phyloP scores from a whole-genome alignment of 129 eudicot species.

The Artemisia annua region DNA sequence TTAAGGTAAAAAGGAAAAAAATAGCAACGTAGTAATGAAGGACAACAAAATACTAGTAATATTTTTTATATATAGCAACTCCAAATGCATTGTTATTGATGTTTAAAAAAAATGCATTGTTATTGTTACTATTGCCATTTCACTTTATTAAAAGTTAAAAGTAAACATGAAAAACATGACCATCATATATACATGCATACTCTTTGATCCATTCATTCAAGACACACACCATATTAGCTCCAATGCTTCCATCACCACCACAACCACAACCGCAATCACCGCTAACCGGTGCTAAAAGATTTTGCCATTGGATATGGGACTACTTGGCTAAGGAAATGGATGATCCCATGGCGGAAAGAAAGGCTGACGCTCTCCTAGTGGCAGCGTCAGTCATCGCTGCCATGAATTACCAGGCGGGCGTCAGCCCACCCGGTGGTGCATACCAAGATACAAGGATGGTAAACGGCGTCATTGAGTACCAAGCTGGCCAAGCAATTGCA shows the following conservation, averaged over 20 bases:
- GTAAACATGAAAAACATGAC: neutral
- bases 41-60: too few relatives aligned
- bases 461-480: constrained; percentile 3
- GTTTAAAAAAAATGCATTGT: too few relatives aligned
- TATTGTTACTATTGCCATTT: neutral
- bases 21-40: too few relatives aligned
- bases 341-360: constrained; percentile 22
- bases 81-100: too few relatives aligned
- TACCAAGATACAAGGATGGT: constrained; percentile 10
- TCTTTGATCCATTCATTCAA: neutral
- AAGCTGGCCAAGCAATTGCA: constrained; percentile 32
- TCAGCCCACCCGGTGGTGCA: constrained; percentile 24
- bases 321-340: constrained; percentile 15
- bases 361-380: constrained; percentile 23
- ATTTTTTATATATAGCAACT: too few relatives aligned
- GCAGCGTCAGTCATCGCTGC: constrained; percentile 17
- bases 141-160: neutral
- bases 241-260: constrained; percentile 27
- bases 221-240: neutral
- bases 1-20: too few relatives aligned
- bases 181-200: neutral
- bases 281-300: neutral
- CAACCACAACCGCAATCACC: neutral
- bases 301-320: neutral
- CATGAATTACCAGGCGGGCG: constrained; percentile 25